A percentile compares a stretch with the other conserved stretches of the same genome.
Conservation (phyloP, 352 stramenopile genomes). For the Thalassiosira mediterranea region DNA sequence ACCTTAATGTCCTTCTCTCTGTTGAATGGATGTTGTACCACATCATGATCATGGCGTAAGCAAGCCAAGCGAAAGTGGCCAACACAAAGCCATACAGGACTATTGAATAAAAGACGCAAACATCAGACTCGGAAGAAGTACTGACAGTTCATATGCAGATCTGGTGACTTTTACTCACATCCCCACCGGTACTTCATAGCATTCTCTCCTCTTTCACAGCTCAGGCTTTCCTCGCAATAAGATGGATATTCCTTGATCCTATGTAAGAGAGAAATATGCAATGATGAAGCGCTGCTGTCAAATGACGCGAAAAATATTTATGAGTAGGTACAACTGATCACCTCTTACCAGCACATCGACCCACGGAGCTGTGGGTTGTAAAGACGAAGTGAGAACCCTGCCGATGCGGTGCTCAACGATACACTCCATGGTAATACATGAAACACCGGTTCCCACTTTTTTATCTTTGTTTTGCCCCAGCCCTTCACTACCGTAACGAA, state of each 20-base stretch:
- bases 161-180: too few species aligned
- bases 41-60: neutral
- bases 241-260: slow-evolving; percentile 3
- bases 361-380: neutral
- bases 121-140: too few species aligned
- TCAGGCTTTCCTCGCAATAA: slow-evolving; percentile 2
- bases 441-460: slow-evolving; percentile 6
- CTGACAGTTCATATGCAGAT: too few species aligned
- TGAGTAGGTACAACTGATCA: neutral
- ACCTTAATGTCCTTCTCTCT: neutral
- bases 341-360: slow-evolving; percentile 1
- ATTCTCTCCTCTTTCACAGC: neutral
- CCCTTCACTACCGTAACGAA: slow-evolving; percentile 6
- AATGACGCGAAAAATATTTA: neutral
- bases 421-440: neutral
- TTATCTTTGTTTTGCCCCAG: neutral
- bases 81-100: neutral
- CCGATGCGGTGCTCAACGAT: neutral
- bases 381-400: neutral
- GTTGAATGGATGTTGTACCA: neutral
- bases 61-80: neutral
- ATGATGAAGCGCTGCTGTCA: too few species aligned
- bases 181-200: neutral
- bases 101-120: too few species aligned
- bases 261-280: neutral